Evolutionary conservation across 1,284 basidiomycete species (phyloP).

Genomic region (Macrocystidia cucumis): DNA sequence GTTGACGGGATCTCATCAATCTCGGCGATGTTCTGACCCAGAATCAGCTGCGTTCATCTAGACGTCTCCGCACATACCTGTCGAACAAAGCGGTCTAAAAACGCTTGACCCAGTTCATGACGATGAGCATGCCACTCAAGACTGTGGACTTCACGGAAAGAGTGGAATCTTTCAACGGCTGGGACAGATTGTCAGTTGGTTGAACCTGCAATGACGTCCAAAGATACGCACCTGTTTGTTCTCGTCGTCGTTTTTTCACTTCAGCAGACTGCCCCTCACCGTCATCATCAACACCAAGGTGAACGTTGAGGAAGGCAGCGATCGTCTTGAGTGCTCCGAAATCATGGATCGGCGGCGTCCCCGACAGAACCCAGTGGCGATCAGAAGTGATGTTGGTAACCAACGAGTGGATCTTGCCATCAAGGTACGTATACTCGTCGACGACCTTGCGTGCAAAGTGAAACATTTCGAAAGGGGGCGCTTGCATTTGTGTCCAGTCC

Average conservation of each 20-base stretch:
- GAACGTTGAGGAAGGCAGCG: constrained; percentile 78
- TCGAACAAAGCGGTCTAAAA: constrained; percentile 80
- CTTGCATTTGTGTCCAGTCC: constrained; percentile 76
- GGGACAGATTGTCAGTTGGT: constrained; percentile 9
- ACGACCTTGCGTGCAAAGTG: constrained; percentile 84
- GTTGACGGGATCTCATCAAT: constrained; percentile 91
- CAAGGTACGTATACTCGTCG: constrained; percentile 93
- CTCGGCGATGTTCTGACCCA: constrained; percentile 82
- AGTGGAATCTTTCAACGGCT: constrained; percentile 92
- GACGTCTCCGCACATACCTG: constrained; percentile 57
- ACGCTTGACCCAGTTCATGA: constrained; percentile 76
- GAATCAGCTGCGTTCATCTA: constrained; percentile 4
- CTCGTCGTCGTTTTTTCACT: constrained; percentile 74
- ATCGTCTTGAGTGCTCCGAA: constrained; percentile 91
- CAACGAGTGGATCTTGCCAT: constrained; percentile 73
- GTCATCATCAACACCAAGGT: constrained; percentile 87
- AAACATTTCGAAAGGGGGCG: constrained; percentile 89
- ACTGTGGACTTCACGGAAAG: constrained; percentile 91
- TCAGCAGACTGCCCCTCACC: constrained; percentile 71
- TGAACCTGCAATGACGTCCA: constrained; percentile 5
- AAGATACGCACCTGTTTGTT: constrained; percentile 65
- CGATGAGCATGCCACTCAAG: constrained; percentile 89
- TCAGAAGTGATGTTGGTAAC: constrained; percentile 74
- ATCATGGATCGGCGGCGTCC: constrained; percentile 89
- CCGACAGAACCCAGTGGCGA: constrained; percentile 92